Base-by-base conservation (phyloP, 768 basidiomycete species). In the Mycena floridula region DNA sequence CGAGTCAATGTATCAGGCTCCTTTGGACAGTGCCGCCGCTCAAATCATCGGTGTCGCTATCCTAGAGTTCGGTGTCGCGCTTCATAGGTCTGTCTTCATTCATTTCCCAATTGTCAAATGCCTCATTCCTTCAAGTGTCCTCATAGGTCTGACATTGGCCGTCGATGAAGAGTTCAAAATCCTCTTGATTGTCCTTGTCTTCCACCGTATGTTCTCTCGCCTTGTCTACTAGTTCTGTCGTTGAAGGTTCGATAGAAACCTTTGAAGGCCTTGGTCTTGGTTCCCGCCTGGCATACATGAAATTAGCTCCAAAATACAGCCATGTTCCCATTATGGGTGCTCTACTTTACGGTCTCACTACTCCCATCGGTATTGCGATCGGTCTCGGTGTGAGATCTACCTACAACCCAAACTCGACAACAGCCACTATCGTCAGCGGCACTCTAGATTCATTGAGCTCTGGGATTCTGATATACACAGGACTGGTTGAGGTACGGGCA, bases 211-310 rank as follows among this genome's bases (percentile, higher is more conserved):
- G 87, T 78, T n/a, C 20, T 23, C 7, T 22, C 42, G 44, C 22
- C 32, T 18, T 7, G n/a, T 30, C 32, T 4, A 35, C 28, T n/a
- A 13, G 6, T 16, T 24, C 7, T 3, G 18, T 18, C 32, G 18
- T 7, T 35, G 13, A 35, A 3, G 3, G 13, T 18, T 35, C 18
- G 18, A 28, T 15, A 92, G 89, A 95, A 74, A 86, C 78, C 30
- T 97, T 97, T 56, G 95, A 98, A 62, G 95, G 93, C 18, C 75
- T 97, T 37, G 95, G 92, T 59, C 70, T 98, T 16, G 95, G 95
- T 7, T 83, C 92, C 0, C 88, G 95, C 7, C 70, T 98, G 9
- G 90, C 94, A 1, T 81, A 72, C 60, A 73, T 98, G 57, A 63
- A 66, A n/a, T 67, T 92, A 2, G 73, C 85, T 0, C 50, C 58